Conservation (phyloP, 768 basidiomycete genomes). For the Mycena rebaudengoi region DNA sequence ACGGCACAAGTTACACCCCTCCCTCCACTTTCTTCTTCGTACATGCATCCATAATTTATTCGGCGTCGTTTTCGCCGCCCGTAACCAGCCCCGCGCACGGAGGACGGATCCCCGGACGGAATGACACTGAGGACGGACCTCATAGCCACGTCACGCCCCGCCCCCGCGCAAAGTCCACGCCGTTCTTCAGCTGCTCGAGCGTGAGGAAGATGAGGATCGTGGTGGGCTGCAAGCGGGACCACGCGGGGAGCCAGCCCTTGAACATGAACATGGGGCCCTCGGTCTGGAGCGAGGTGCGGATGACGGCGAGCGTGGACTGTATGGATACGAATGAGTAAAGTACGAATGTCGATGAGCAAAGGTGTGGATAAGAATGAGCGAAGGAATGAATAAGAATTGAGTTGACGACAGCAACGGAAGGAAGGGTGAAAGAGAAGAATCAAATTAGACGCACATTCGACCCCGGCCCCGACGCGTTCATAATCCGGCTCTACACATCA, state of each 20-base stretch:
- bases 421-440: background rate
- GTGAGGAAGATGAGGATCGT: slow-evolving; percentile 90
- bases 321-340: too few relatives aligned
- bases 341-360: too few relatives aligned
- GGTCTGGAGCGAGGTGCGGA: slow-evolving; percentile 68
- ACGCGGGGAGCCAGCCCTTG: slow-evolving; percentile 91
- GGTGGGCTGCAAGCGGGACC: slow-evolving; percentile 86
- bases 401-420: background rate
- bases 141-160: slow-evolving; percentile 46
- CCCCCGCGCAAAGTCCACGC: slow-evolving; percentile 66
- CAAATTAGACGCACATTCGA: slow-evolving; percentile 70
- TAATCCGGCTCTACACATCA: slow-evolving; percentile 72
- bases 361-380: too few relatives aligned
- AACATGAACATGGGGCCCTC: slow-evolving; percentile 93
- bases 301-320: slow-evolving; percentile 77
- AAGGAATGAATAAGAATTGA: slow-evolving; percentile 5
- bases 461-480: slow-evolving; percentile 88
- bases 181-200: slow-evolving; percentile 81
- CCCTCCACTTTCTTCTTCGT: too few relatives aligned
- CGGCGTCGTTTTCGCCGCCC: background rate
- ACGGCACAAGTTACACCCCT: too few relatives aligned
- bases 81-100: background rate
- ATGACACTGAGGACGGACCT: too few relatives aligned
- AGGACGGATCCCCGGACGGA: too few relatives aligned
- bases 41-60: too few relatives aligned